Conservation (phyloP, 2,329 filamentous ascomycete genomes). For the Blumeria hordei region DNA sequence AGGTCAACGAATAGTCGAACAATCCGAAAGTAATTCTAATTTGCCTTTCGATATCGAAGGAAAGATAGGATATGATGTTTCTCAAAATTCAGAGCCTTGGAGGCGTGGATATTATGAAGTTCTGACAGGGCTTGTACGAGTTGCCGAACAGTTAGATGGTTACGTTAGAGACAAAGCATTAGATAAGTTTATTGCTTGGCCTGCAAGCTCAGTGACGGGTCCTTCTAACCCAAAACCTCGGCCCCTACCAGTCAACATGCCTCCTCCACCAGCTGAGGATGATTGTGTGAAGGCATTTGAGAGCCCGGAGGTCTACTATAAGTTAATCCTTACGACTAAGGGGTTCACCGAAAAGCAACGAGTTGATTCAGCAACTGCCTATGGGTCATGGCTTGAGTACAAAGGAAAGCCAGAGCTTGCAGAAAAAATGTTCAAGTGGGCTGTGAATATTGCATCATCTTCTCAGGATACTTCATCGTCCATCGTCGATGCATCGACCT, state of each 20-base stretch:
- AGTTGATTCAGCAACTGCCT: conserved; percentile 58
- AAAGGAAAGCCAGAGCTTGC: conserved; percentile 42
- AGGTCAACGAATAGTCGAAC: conserved; percentile 31
- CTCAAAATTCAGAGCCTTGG: conserved; percentile 56
- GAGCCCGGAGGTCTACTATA: conserved; percentile 52
- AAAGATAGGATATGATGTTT: conserved; percentile 18
- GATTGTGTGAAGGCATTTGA: conserved; percentile 48
- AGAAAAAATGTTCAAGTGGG: conserved; percentile 49
- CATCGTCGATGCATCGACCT: conserved; percentile 36
- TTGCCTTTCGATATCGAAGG: conserved; percentile 29
- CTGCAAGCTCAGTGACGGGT: conserved; percentile 49
- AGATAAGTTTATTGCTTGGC: conserved; percentile 32
- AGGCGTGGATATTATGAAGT: conserved; percentile 63
- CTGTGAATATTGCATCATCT: conserved; percentile 41
- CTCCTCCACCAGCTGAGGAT: conserved; percentile 43
- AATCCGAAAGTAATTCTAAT: conserved; percentile 25
- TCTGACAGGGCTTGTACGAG: conserved; percentile 51
- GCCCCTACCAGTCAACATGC: conserved; percentile 40
- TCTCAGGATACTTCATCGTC: conserved; percentile 21
- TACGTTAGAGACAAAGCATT: conserved; percentile 47
- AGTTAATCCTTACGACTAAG: conserved; percentile 54
- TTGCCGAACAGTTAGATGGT: conserved; percentile 60
- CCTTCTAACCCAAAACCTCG: conserved; percentile 63
- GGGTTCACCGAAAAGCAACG: conserved; percentile 62
- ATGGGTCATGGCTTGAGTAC: conserved; percentile 66